Conservation (phyloP, 1,139 yeast species). For the Hansenula sp. region DNA sequence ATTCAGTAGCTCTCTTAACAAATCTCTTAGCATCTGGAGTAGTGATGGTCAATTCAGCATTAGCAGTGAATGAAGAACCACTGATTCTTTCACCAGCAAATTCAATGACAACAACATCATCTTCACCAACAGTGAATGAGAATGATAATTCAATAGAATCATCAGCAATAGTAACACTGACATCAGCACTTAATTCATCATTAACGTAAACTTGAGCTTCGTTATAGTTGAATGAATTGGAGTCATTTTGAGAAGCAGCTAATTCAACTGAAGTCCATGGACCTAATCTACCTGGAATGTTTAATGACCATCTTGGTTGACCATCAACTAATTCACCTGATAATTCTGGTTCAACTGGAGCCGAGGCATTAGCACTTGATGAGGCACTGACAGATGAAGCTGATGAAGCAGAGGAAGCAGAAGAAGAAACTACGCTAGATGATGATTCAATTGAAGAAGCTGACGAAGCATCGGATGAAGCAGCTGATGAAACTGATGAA, state of each 20-base stretch:
- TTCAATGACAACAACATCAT: neutral
- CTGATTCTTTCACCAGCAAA: slow-evolving; percentile 1
- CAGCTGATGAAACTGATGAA: neutral
- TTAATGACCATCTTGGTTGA: slow-evolving; percentile 2
- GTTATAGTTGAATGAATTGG: neutral
- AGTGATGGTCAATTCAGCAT: slow-evolving; percentile 1
- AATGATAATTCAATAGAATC: too few relatives aligned
- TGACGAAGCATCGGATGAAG: neutral
- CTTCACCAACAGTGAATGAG: neutral
- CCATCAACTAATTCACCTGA: neutral
- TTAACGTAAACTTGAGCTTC: neutral
- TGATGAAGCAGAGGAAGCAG: neutral
- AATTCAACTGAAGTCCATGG: slow-evolving; percentile 5
- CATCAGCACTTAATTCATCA: neutral
- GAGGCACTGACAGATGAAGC: neutral
- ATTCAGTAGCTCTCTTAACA: slow-evolving; percentile 1
- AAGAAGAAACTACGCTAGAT: neutral
- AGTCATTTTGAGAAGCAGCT: neutral
- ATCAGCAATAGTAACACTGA: neutral
- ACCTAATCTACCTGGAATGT: slow-evolving; percentile 2
- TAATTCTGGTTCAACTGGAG: neutral
- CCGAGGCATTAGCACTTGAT: neutral
- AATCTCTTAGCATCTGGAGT: slow-evolving; percentile 2
- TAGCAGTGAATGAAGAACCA: slow-evolving; percentile 1
- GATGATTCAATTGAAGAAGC: neutral